Percentiles rank a stretch among this genome's conserved stretches.
phyloP scores from a whole-genome alignment of 345 rosid genomes.

The Murraya koenigii region DNA sequence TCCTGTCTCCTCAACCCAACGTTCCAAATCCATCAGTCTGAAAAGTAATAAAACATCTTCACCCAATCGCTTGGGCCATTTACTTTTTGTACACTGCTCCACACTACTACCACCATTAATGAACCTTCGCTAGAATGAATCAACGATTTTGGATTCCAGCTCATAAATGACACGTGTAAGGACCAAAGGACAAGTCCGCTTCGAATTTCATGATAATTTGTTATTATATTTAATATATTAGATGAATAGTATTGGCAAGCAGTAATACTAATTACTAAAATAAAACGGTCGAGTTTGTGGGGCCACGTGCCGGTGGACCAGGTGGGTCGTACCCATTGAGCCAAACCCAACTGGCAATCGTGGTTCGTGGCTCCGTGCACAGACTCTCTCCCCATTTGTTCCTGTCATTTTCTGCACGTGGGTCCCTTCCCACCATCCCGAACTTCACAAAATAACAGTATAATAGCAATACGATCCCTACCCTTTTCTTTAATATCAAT shows the following conservation, averaged over 20 bases:
- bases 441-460: background rate
- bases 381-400: background rate
- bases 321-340: background rate
- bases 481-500: too few relatives aligned
- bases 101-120: background rate
- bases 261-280: too few relatives aligned
- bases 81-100: background rate
- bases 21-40: background rate
- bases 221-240: background rate
- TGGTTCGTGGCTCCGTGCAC: background rate
- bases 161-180: background rate
- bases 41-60: background rate
- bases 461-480: background rate
- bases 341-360: background rate
- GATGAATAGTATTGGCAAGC: background rate
- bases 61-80: background rate
- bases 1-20: background rate
- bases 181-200: background rate
- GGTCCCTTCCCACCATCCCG: constrained; percentile 17
- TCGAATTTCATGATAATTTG: background rate
- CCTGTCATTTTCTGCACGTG: constrained; percentile 12
- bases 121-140: background rate
- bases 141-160: background rate
- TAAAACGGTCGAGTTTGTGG: constrained; percentile 15
- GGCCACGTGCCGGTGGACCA: background rate